Evolutionary conservation across 306 rosid genomes (phyloP).

Genomic region (Cicer chorassanicum): DNA sequence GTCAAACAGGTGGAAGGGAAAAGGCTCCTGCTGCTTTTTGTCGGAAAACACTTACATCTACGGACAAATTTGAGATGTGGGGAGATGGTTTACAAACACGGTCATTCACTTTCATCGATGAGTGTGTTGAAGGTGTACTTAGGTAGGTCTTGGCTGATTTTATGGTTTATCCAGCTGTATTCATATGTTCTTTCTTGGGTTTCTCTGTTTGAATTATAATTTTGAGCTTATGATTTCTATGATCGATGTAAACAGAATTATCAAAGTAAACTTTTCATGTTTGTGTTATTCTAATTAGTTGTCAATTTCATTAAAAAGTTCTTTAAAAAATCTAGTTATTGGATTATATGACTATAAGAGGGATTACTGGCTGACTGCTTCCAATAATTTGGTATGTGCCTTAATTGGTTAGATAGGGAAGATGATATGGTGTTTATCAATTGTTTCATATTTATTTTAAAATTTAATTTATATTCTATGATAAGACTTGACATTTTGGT

Average conservation of each 20-base stretch:
- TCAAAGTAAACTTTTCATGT: conserved; percentile 23
- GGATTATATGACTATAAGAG: not conserved
- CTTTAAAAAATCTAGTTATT: conserved; percentile 5
- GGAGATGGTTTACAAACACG: conserved; percentile 97
- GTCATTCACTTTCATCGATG: conserved; percentile 96
- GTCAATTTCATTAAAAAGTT: conserved; percentile 2
- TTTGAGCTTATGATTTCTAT: conserved; percentile 11
- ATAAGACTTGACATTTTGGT: conserved; percentile 29
- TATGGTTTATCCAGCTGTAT: conserved; percentile 32
- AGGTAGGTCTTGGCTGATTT: conserved; percentile 56
- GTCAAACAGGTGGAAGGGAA: conserved; percentile 85
- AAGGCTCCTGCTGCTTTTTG: conserved; percentile 99
- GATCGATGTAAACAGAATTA: not conserved
- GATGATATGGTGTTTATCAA: not conserved
- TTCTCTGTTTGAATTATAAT: conserved; percentile 1
- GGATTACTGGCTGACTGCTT: conserved; percentile 23
- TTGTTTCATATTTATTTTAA: not conserved
- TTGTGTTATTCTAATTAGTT: not conserved
- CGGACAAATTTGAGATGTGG: conserved; percentile 97
- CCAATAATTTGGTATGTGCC: conserved; percentile 13
- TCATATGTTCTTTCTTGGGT: not conserved
- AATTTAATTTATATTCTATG: conserved; percentile 6
- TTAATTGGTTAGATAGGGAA: conserved; percentile 18
- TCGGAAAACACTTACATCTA: conserved; percentile 78
- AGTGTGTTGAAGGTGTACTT: conserved; percentile 98